These are phyloP conservation scores for Yamadazyma laniorum DNA, from an alignment of 805 yeast genomes.

Conservation along the genomic window DNA sequence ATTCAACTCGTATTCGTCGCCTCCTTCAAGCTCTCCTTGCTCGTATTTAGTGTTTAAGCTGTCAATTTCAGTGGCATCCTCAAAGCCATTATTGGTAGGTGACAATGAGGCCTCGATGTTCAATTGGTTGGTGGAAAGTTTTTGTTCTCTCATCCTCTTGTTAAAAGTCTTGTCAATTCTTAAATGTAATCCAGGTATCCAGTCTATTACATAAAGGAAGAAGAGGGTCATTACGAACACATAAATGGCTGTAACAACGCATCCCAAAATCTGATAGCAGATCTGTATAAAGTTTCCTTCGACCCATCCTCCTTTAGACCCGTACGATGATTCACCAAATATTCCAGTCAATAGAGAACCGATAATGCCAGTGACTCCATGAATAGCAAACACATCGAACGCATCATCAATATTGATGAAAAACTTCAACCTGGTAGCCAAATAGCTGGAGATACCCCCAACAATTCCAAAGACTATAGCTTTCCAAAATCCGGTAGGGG, in stretches of 20 bases:
- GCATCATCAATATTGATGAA: conserved; percentile 41
- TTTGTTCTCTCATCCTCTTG: conserved; percentile 22
- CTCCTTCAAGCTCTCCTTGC: conserved; percentile 32
- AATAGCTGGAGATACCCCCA: conserved; percentile 36
- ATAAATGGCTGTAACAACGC: conserved; percentile 32
- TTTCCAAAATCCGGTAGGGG: conserved; percentile 39
- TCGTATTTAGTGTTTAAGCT: conserved; percentile 22
- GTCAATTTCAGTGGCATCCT: conserved; percentile 1
- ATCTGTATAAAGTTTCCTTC: conserved; percentile 39
- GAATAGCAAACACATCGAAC: conserved; percentile 43
- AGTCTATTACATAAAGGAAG: conserved; percentile 35
- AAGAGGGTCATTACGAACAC: conserved; percentile 32
- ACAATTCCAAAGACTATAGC: conserved; percentile 37
- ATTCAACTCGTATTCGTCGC: conserved; percentile 39
- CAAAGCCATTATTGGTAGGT: conserved; percentile 11
- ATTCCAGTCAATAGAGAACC: conserved; percentile 42
- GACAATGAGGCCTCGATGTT: conserved; percentile 16
- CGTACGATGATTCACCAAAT: conserved; percentile 33
- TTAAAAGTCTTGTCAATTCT: conserved; percentile 41
- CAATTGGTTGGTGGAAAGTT: conserved; percentile 6
- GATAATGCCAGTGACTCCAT: conserved; percentile 40
- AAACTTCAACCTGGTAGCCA: conserved; percentile 41
- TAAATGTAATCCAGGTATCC: conserved; percentile 40
- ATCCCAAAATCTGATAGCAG: conserved; percentile 39
- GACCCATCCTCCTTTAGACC: conserved; percentile 42